These are phyloP conservation scores for Dendrothele bispora DNA, from an alignment of 768 basidiomycete species.

Conservation along the genomic window DNA sequence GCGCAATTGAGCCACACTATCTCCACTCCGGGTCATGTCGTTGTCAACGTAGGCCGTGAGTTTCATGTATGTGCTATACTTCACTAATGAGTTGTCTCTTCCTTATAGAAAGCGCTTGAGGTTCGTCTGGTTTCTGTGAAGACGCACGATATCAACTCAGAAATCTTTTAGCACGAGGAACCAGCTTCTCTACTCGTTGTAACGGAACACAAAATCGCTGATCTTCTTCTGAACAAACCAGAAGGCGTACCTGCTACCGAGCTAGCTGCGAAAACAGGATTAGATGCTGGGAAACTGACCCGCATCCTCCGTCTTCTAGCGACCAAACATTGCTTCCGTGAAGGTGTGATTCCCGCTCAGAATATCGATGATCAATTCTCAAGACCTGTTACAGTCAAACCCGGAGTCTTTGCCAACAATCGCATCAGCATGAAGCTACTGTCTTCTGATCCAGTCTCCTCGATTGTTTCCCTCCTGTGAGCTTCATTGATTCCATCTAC, in stretches of 20 bases:
- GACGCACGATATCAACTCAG: neutral
- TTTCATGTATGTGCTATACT: neutral
- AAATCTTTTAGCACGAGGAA: constrained; percentile 22
- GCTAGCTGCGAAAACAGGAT: constrained; percentile 25
- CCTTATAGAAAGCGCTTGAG: constrained; percentile 15
- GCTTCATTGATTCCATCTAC: constrained; percentile 4
- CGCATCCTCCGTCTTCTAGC: constrained; percentile 39
- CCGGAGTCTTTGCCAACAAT: constrained; percentile 42
- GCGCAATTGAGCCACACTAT: constrained; percentile 30
- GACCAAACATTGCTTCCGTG: constrained; percentile 39
- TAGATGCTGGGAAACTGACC: constrained; percentile 35
- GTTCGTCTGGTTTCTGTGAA: neutral
- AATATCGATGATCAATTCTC: neutral
- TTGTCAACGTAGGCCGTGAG: constrained; percentile 27
- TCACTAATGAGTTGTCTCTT: neutral
- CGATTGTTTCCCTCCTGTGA: constrained; percentile 25
- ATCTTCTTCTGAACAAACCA: constrained; percentile 34
- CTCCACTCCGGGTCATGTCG: constrained; percentile 28
- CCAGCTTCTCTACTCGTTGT: constrained; percentile 34
- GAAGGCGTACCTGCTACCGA: constrained; percentile 35
- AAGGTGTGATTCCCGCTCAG: constrained; percentile 24
- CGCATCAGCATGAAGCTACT: constrained; percentile 35
- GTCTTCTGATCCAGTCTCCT: constrained; percentile 28
- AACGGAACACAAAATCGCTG: constrained; percentile 34
- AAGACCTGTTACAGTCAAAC: constrained; percentile 22